Conservation (phyloP, 768 basidiomycete species). For the Boletus vermiculosoides region DNA sequence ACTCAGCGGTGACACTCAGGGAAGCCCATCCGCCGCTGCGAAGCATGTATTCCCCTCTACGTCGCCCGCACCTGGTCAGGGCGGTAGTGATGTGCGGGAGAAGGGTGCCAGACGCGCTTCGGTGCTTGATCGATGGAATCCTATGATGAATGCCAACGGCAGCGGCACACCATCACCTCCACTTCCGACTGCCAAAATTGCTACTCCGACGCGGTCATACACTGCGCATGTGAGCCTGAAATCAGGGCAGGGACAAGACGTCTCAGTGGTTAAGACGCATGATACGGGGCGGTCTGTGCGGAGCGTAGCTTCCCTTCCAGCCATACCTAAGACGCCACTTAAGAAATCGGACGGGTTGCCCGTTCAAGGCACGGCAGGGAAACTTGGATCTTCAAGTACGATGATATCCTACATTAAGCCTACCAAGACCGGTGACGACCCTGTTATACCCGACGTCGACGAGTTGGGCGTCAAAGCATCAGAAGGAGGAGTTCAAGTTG, state of each 20-base stretch:
- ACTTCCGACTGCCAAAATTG: conserved; percentile 38
- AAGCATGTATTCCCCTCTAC: conserved; percentile 29
- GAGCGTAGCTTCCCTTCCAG: conserved; percentile 43
- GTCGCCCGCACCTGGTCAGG: conserved; percentile 34
- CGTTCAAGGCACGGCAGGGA: conserved; percentile 32
- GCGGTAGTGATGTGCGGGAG: conserved; percentile 39
- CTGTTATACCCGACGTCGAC: conserved; percentile 33
- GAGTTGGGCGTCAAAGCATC: conserved; percentile 41
- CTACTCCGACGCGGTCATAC: conserved; percentile 40
- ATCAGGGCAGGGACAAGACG: conserved; percentile 22
- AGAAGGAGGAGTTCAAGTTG: conserved; percentile 47
- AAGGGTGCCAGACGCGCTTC: conserved; percentile 37
- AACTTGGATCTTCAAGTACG: conserved; percentile 73
- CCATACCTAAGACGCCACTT: conserved; percentile 30
- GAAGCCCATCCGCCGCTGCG: conserved; percentile 31
- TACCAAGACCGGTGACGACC: conserved; percentile 46
- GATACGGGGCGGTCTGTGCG: conserved; percentile 36
- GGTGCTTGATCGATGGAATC: conserved; percentile 75
- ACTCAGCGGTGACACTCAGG: conserved; percentile 38
- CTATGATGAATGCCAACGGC: conserved; percentile 31
- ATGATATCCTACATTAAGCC: conserved; percentile 64
- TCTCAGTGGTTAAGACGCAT: conserved; percentile 28
- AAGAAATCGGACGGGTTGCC: conserved; percentile 24
- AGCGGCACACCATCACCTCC: conserved; percentile 38
- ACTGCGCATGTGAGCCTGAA: conserved; percentile 35